Evolutionary conservation across 805 yeast species (phyloP).

Genomic region (Groenewaldozyma tartarivorans): DNA sequence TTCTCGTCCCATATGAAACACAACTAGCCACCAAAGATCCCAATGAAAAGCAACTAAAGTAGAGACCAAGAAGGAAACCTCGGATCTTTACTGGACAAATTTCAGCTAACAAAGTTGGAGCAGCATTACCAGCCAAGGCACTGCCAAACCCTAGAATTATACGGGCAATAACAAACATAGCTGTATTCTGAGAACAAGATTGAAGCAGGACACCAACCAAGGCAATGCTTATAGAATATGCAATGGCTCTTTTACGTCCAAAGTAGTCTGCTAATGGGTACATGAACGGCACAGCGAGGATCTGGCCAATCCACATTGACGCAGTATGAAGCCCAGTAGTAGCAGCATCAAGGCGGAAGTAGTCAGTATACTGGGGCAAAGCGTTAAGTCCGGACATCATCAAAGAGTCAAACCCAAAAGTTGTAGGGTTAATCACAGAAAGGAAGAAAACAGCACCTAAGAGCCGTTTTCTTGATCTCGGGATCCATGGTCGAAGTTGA

Average conservation of each 20-base stretch:
- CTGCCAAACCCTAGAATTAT: constrained; percentile 63
- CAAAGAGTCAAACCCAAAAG: constrained; percentile 10
- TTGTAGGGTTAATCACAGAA: too few species aligned
- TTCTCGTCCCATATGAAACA: constrained; percentile 59
- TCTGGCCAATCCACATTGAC: constrained; percentile 18
- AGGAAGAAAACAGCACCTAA: too few species aligned
- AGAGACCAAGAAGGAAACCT: constrained; percentile 50
- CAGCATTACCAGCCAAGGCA: constrained; percentile 63
- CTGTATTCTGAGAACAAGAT: constrained; percentile 36
- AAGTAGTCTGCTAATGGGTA: constrained; percentile 45
- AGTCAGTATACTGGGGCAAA: constrained; percentile 17
- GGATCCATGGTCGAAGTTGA: constrained; percentile 8
- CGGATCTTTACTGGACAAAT: constrained; percentile 53
- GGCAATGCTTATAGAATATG: constrained; percentile 44
- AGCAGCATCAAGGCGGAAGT: constrained; percentile 9
- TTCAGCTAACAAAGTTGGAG: constrained; percentile 74
- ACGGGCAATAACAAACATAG: constrained; percentile 61
- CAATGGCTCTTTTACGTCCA: constrained; percentile 56
- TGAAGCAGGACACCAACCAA: constrained; percentile 49
- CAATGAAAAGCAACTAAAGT: constrained; percentile 58
- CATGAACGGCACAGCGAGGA: constrained; percentile 28
- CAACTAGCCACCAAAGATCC: constrained; percentile 72
- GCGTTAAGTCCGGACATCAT: constrained; percentile 12
- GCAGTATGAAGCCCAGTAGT: constrained; percentile 8
- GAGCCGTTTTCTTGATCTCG: too few species aligned